Evolutionary conservation across 371 early-diverging fungal species (phyloP).

Genomic region (Lichtheimia hyalospora): DNA sequence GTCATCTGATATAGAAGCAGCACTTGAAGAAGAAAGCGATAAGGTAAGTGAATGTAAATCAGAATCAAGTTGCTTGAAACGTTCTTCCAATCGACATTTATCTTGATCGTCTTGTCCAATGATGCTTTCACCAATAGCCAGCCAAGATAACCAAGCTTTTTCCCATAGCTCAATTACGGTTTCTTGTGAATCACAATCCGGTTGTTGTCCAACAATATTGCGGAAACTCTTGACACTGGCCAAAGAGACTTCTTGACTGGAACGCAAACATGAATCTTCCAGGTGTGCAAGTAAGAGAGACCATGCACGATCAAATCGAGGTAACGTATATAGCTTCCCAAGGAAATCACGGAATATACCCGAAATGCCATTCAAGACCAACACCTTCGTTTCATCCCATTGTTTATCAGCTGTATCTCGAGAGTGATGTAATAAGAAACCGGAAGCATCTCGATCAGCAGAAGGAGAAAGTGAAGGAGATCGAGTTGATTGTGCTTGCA

Average conservation of each 20-base stretch:
- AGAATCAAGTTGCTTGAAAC: conserved; percentile 19
- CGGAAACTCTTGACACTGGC: conserved; percentile 74
- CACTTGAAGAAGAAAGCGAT: conserved; percentile 35
- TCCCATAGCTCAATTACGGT: conserved; percentile 58
- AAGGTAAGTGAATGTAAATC: conserved; percentile 36
- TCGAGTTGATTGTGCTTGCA: conserved; percentile 19
- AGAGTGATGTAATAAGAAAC: conserved; percentile 64
- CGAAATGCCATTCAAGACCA: conserved; percentile 78
- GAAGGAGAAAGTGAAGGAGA: conserved; percentile 18
- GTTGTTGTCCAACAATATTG: conserved; percentile 48
- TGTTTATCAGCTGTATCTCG: conserved; percentile 80
- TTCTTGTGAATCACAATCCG: conserved; percentile 28
- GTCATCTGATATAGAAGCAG: conserved; percentile 34
- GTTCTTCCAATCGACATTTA: background rate
- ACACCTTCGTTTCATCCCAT: conserved; percentile 95
- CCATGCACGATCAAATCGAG: conserved; percentile 68
- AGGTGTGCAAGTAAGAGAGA: conserved; percentile 70
- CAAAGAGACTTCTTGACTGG: conserved; percentile 76
- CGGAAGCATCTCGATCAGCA: conserved; percentile 37
- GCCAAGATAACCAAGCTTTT: conserved; percentile 79
- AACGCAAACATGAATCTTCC: conserved; percentile 68
- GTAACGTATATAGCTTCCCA: conserved; percentile 52
- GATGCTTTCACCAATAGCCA: conserved; percentile 69
- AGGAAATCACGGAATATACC: conserved; percentile 73
- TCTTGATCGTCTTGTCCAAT: conserved; percentile 5